phyloP scores from a whole-genome alignment of 2,329 filamentous ascomycete species.

The Tolypocladium tropicale region DNA sequence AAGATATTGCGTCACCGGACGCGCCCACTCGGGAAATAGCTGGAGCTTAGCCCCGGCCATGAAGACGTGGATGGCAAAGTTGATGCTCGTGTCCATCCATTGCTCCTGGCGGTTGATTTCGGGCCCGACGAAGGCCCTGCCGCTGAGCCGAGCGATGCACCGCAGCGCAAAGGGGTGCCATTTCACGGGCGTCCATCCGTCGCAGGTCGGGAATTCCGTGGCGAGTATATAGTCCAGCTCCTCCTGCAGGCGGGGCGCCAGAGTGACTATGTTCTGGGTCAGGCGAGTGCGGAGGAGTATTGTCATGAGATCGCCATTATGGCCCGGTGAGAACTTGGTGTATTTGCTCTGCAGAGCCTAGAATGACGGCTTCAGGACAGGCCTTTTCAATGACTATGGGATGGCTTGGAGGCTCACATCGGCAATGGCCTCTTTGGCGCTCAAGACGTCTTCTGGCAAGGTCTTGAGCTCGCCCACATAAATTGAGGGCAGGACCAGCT shows the following conservation, averaged over 20 bases:
- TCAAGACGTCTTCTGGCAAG: constrained; percentile 36
- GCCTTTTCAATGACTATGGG: not conserved
- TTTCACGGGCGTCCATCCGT: constrained; percentile 45
- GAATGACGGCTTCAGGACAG: not conserved
- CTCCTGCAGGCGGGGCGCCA: constrained; percentile 33
- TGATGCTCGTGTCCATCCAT: constrained; percentile 42
- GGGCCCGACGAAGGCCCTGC: constrained; percentile 41
- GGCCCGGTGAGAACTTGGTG: constrained; percentile 37
- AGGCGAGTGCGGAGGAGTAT: constrained; percentile 34
- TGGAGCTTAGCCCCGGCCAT: constrained; percentile 38
- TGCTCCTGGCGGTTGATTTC: constrained; percentile 38
- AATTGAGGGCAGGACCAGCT: constrained; percentile 35
- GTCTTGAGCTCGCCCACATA: constrained; percentile 36
- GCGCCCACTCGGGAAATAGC: constrained; percentile 39
- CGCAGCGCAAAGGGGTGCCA: constrained; percentile 42
- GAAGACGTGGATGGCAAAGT: constrained; percentile 40
- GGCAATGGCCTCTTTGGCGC: constrained; percentile 35
- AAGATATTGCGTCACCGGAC: constrained; percentile 33
- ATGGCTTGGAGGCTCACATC: constrained; percentile 23
- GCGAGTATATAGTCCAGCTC: constrained; percentile 35
- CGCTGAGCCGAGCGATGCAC: constrained; percentile 41
- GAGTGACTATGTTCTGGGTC: constrained; percentile 34
- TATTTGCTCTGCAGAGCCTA: constrained; percentile 41
- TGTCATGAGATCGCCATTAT: constrained; percentile 33
- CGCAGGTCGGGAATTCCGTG: constrained; percentile 37